Evolutionary conservation across 192 early-diverging fungal species (phyloP), one percentile per base, ranked within the genome.

Genomic region (Dispira parvispora): DNA sequence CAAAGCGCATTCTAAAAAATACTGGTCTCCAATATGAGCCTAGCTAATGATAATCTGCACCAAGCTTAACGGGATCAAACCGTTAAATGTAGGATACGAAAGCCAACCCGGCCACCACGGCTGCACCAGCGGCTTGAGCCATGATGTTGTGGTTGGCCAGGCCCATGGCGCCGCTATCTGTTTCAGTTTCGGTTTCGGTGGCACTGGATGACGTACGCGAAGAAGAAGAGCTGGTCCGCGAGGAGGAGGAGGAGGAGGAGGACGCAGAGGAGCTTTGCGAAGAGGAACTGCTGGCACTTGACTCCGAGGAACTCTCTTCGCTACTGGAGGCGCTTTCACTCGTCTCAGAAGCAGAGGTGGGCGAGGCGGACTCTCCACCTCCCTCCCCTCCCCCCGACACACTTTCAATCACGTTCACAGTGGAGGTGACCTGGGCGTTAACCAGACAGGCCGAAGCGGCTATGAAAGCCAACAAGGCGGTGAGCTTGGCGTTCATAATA

Each of bases 31-130:
- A 38, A 38, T 38, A 38, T 4, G 32, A 6, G 6, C 1, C 32
- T 38, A 38, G 32, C 32, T 38, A 38, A 38, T 38, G 32, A 38
- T 38, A 38, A 38, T 38, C 6, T 38, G 1, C 32, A 38, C 32
- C 32, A 38, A 38, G 32, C 32, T 1, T 38, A 38, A 38, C 32
- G 32, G 32, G 32, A 6, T 38, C 32, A 38, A 38, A 38, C 32
- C 32, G 6, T 55, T 55, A 55, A 21, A 55, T 3, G 53, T 21
- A 55, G 21, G 53, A 55, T 21, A 55, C 25, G 53, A 55, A 55
- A 28, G 53, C 53, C 25, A 55, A 25, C 21, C 53, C 53, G 53
- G 53, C 53, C 53, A 55, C 53, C 8, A 55, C 53, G 53, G 53
- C 53, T 8, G 53, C 53, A 23, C 53, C 53, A 28, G 53, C 53